phyloP scores from a whole-genome alignment of 2,329 filamentous ascomycete genomes.

The Exophiala xenobiotica region DNA sequence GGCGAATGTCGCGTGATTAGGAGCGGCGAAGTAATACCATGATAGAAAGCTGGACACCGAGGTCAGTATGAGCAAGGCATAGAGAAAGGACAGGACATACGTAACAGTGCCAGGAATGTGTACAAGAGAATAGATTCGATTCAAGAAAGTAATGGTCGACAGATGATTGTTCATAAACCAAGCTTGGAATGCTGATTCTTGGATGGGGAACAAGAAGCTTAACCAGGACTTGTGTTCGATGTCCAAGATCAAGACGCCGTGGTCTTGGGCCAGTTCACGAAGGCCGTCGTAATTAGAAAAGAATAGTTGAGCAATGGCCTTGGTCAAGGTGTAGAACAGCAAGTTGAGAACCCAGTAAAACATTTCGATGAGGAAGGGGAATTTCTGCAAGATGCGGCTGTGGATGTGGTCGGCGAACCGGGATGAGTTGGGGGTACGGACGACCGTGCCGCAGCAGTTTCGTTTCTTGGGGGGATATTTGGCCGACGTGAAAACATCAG shows the following conservation, averaged over 20 bases:
- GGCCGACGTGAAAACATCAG: slow-evolving; percentile 33
- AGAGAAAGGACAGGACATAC: slow-evolving; percentile 35
- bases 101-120: slow-evolving; percentile 53
- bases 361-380: slow-evolving; percentile 70
- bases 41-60: slow-evolving; percentile 41
- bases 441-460: slow-evolving; percentile 50
- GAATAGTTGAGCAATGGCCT: slow-evolving; percentile 50
- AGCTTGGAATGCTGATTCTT: slow-evolving; percentile 46
- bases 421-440: slow-evolving; percentile 59
- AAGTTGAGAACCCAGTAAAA: slow-evolving; percentile 71
- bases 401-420: slow-evolving; percentile 62
- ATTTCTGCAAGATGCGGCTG: slow-evolving; percentile 64
- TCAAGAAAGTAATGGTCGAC: slow-evolving; percentile 46
- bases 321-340: slow-evolving; percentile 62
- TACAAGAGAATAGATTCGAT: slow-evolving; percentile 51
- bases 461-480: slow-evolving; percentile 52
- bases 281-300: slow-evolving; percentile 51
- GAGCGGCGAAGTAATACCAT: slow-evolving; percentile 44
- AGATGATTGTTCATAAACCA: slow-evolving; percentile 47
- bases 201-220: slow-evolving; percentile 41
- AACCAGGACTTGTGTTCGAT: slow-evolving; percentile 32
- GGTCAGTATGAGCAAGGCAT: slow-evolving; percentile 7
- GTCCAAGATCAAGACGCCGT: slow-evolving; percentile 33
- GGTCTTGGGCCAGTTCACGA: slow-evolving; percentile 48
- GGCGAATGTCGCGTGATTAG: slow-evolving; percentile 54